Base-by-base conservation (phyloP, 768 basidiomycete species). In the Pulveroboletus sp. region DNA sequence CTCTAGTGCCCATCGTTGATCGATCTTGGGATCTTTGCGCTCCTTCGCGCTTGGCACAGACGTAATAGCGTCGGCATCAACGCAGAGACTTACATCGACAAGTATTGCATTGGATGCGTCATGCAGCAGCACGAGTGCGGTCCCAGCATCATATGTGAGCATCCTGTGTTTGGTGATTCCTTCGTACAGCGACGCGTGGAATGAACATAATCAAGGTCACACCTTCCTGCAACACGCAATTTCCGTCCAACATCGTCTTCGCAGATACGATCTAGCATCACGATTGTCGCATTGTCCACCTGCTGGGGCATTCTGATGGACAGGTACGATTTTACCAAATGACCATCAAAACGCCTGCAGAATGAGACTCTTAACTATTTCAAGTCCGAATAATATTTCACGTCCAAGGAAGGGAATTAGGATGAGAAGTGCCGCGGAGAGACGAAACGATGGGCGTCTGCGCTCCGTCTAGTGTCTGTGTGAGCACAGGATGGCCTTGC, bases 191-290 rank as follows among this genome's bases (percentile, higher is more conserved):
- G 50, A 52, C 46, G 59, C 56, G 50, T 55, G 43, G 39, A 47
- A 52, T 42, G 32, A 40, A 52, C 51, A 42, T 49, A 52, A 53
- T 43, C 42, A 56, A 46, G 42, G 12, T 62, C 76, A 50, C 64
- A 84, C 83, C 78, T 71, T 57, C 82, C 83, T 24, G 79, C 78
- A 41, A 85, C 65, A 49, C 82, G 73, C 53, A 85, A 55, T 67
- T 85, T 85, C 47, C 67, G 69, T 40, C 79, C 78, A 40, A 72
- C 56, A 32, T 76, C 56, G 14, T 63, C 57, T 17, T 71, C 62
- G 26, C 64, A 61, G 39, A 83, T 62, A 36, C 66, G 69, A 46
- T 69, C 63, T 36, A 84, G 46, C 61, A 65, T 71, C 41, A 71
- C 74, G 18, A 76, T 73, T 39, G 54, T 69, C n/a, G 77, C 81